Evolutionary conservation across 1,284 basidiomycete genomes (phyloP), one percentile per base, ranked within the genome.

Genomic region (Macrocybe sp.): DNA sequence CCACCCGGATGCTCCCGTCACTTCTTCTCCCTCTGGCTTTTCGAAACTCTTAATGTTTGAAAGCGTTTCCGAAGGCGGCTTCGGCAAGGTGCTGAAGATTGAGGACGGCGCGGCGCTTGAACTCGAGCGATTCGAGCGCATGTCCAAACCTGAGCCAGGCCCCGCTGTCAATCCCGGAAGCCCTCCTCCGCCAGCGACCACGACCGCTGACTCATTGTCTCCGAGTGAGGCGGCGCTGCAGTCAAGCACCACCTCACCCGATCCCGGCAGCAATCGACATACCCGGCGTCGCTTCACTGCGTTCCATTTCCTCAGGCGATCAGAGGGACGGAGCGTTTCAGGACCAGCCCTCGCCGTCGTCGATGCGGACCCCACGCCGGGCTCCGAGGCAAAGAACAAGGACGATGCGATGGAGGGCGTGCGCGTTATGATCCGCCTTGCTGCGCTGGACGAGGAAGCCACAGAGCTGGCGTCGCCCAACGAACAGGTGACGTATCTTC

Each of bases 401-500:
- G 66, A 79, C 39, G 72, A 75, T 47, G 65, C 64, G 37, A 72
- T 74, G 37, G 77, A 82, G 39, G 90, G 89, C 6, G 83, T 93
- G 39, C 79, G 81, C 52, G 75, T 91, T 5, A 76, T 80, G 12
- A 93, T 94, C 56, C 73, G 78, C 29, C 73, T 94, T 30, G 81
- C 82, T 14, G 92, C 89, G 1, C 67, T 92, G 12, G 88, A 92
- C 48, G 81, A 81, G 43, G 75, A 83, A 37, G 86, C 84, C 49
- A 73, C 74, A 53, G 74, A 76, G 52, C 65, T 92, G 12, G 66
- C 76, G 6, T 75, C 79, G 8, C 74, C 77, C 6, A 95, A 95
- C 61, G 86, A 92, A 50, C 92, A 95, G 65, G 76, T 81, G 28
- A 94, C 91, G 0, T 92, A 92, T 62, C 73, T 95, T 41, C 85